A percentile compares a stretch with the other conserved stretches of the same genome.
Evolutionary conservation across 2,329 filamentous ascomycete genomes (phyloP).

Genomic region (Cercospora sp.): DNA sequence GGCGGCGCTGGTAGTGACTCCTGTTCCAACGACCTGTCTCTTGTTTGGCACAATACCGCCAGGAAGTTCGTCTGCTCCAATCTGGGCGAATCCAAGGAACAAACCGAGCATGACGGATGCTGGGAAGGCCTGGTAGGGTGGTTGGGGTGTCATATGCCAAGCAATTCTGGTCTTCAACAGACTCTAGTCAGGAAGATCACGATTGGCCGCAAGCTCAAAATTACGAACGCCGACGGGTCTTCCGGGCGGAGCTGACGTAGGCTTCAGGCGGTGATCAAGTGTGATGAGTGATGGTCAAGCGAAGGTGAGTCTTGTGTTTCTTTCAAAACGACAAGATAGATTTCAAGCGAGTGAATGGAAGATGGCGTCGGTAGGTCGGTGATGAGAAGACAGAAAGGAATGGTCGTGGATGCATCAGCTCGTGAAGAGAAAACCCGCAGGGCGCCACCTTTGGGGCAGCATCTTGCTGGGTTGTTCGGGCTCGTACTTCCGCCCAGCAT

Average conservation of each 20-base stretch:
- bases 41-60: slow-evolving; percentile 39
- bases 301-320: not conserved
- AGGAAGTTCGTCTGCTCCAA: slow-evolving; percentile 35
- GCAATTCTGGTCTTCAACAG: not conserved
- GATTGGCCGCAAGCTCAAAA: not conserved
- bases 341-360: not conserved
- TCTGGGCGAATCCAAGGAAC: slow-evolving; percentile 37
- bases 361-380: not conserved
- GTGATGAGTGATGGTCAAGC: not conserved
- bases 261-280: not conserved
- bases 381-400: not conserved
- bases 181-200: not conserved
- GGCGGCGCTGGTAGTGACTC: slow-evolving; percentile 26
- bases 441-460: not conserved
- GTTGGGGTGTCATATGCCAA: slow-evolving; percentile 18
- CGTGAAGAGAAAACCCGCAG: not conserved
- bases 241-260: slow-evolving; percentile 1
- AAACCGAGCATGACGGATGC: slow-evolving; percentile 33
- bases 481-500: not conserved
- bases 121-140: not conserved
- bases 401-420: not conserved
- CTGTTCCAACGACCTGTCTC: slow-evolving; percentile 39
- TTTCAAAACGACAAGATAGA: not conserved
- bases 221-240: not conserved
- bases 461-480: not conserved